Base-by-base conservation (phyloP, 139 green algal genomes). In the Klebsormidium nitens region DNA sequence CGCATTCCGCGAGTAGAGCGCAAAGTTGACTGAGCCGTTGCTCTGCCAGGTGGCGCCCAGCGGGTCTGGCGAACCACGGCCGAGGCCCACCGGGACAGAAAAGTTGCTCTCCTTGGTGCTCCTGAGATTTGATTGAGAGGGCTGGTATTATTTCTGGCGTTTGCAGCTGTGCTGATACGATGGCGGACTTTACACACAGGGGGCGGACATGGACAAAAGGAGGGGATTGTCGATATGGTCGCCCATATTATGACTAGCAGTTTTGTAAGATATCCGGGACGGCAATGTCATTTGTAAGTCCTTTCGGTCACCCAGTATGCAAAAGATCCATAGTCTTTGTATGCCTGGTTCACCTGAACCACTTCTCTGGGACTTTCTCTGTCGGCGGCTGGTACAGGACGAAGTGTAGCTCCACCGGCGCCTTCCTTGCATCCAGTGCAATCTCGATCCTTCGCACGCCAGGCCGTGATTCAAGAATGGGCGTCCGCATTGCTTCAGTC, bases 1-100 rank as follows among this genome's bases (percentile, higher is more conserved):
- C 1, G 67, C 67, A 35, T 64, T 36, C 11, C 50, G 50, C 2
- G 67, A 67, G 46, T 68, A 75, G 36, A 75, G 29, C 1, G 67
- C 67, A 23, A 75, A 75, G 37, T 75, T 75, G 50, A 75, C 67
- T 23, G 67, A 64, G 14, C 67, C 67, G 26, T 75, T 55, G 2
- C 26, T 36, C 0, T n/a, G 31, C 17, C 55, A 44, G 0, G 67
- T 75, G 37, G 46, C 52, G 4, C 67, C 67, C 34, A 75, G 32
- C 0, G 50, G 50, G 39, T 38, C 52, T 6, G 67, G 50, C 1
- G 52, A 28, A 19, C 67, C 67, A 4, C 46, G 35, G 1, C 11
- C 34, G 52, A 75, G 66, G 6, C 67, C 67, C 5, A 75, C 34
- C 6, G 67, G 67, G 5, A 75, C 36, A 29, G 49, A 73, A 1